These are phyloP conservation scores for Luvunga scandens DNA, from an alignment of 345 rosid species.

Conservation along the genomic window DNA sequence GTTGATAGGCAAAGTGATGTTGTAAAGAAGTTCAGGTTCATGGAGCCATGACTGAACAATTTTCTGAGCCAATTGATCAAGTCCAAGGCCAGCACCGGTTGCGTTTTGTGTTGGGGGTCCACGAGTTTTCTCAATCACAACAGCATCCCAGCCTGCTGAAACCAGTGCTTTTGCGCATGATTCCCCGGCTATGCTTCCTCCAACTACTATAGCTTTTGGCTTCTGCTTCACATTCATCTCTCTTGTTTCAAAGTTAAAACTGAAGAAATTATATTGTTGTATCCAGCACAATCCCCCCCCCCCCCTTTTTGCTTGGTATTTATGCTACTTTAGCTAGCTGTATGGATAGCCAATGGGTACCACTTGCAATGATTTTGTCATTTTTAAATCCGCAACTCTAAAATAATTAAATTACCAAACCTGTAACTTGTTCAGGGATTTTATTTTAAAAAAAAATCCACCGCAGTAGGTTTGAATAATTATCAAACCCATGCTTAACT, in stretches of 20 bases:
- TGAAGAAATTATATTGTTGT: no score
- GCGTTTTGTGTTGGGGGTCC: slow-evolving; percentile 58
- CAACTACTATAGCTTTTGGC: slow-evolving; percentile 56
- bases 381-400: no score
- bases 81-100: slow-evolving; percentile 73
- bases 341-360: no score
- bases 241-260: neutral
- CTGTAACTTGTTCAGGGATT: no score
- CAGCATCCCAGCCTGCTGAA: slow-evolving; percentile 60
- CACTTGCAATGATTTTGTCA: no score
- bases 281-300: no score
- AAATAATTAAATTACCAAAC: no score
- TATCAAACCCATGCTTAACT: no score
- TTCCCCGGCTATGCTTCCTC: slow-evolving; percentile 73
- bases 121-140: slow-evolving; percentile 55
- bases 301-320: no score
- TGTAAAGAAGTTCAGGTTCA: slow-evolving; percentile 40
- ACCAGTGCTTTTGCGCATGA: slow-evolving; percentile 65
- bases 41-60: slow-evolving; percentile 55
- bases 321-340: no score
- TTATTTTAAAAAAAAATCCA: no score
- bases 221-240: slow-evolving; percentile 28
- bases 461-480: no score
- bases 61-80: slow-evolving; percentile 44
- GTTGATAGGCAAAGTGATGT: slow-evolving; percentile 47